Evolutionary conservation across 2,329 filamentous ascomycete genomes (phyloP), one percentile per base, ranked within the genome.

Genomic region (Beauveria sp.): DNA sequence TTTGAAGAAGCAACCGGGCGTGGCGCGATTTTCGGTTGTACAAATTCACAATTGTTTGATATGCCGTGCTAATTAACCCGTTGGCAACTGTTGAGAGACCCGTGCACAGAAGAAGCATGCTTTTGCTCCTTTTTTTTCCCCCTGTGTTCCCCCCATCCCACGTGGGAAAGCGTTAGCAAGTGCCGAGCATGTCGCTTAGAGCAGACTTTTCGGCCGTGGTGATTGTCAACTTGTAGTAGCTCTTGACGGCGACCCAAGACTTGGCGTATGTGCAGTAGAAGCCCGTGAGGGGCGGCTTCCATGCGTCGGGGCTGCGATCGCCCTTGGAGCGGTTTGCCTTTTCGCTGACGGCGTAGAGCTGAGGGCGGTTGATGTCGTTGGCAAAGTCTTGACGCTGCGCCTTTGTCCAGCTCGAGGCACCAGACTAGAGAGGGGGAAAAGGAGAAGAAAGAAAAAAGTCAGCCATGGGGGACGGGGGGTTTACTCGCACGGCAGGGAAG

Each of bases 241-340:
- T 83, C 84, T 95, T 96, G 66, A 96, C 90, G 69, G 85, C 81
- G 46, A 93, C 81, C 87, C 88, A 96, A 70, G 86, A 85, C 70
- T 83, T 81, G 16, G 90, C 87, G 70, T 96, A 95, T 30, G 83
- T 87, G 81, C 91, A 95, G 73, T 90, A 83, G 75, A 90, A 93
- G 65, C 75, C 81, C 72, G 78, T 68, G 63, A 90, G 75, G 0
- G 86, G 81, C 14, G 89, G 91, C 77, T 91, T 88, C 90, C 90
- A 96, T 12, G 75, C 72, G 69, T 93, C 90, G 0, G 90, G 89
- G 58, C 86, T 85, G 66, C 79, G 76, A 72, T 92, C 89, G n/a
- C 89, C 77, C 79, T 93, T 95, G 40, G 77, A 66, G 67, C 86
- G 78, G 75, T 96, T 96, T 66, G 91, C 85, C 60, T 82, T 85